phyloP scores from a whole-genome alignment of 2,329 filamentous ascomycete species.

The Neofusicoccum umdonicola region DNA sequence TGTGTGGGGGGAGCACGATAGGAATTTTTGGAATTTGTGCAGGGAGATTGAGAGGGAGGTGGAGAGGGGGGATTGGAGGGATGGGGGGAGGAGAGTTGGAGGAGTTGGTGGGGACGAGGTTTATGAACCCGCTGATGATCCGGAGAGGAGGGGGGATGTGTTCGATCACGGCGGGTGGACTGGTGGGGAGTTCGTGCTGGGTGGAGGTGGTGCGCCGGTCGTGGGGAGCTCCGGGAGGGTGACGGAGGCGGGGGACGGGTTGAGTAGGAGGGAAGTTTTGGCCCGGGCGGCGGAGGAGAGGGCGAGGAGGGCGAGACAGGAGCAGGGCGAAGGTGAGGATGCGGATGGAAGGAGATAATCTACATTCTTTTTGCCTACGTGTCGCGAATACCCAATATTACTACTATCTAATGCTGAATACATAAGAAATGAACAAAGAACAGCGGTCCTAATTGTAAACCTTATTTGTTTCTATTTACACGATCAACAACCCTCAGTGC shows the following conservation, averaged over 20 bases:
- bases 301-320: slow-evolving; percentile 50
- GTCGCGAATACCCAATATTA: neutral
- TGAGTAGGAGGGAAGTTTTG: slow-evolving; percentile 71
- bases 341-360: slow-evolving; percentile 18
- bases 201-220: slow-evolving; percentile 28
- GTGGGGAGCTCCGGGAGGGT: slow-evolving; percentile 26
- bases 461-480: no score
- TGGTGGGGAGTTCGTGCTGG: slow-evolving; percentile 40
- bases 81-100: slow-evolving; percentile 54
- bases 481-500: no score
- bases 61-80: slow-evolving; percentile 72
- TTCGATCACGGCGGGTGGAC: slow-evolving; percentile 45
- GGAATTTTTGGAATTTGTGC: slow-evolving; percentile 85
- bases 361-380: neutral
- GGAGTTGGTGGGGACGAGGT: slow-evolving; percentile 25
- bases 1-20: slow-evolving; percentile 79
- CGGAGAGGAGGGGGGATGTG: slow-evolving; percentile 26
- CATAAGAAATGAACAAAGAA: no score
- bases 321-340: slow-evolving; percentile 34
- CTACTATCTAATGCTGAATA: no score
- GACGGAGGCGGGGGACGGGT: slow-evolving; percentile 37
- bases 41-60: slow-evolving; percentile 86
- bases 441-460: no score
- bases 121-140: slow-evolving; percentile 27
- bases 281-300: slow-evolving; percentile 72